Conservation (phyloP, 1,139 yeast genomes). For the Saccharomyces hybrid region DNA sequence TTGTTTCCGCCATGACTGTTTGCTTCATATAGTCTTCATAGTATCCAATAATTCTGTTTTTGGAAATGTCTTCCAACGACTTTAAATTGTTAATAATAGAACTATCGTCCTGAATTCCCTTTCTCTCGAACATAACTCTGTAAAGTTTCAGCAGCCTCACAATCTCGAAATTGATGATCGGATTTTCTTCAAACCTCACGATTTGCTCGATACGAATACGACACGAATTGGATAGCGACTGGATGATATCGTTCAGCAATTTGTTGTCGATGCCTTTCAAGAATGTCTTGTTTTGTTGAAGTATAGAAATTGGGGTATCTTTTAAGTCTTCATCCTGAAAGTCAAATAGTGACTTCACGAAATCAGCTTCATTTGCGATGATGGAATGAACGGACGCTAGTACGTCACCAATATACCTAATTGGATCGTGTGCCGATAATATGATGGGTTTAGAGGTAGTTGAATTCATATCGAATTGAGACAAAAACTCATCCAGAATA, state of each 20-base stretch:
- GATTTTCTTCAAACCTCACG: slow-evolving; percentile 54
- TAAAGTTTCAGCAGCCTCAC: slow-evolving; percentile 61
- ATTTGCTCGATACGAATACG: slow-evolving; percentile 57
- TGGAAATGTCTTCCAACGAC: slow-evolving; percentile 16
- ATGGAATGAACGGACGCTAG: slow-evolving; percentile 83
- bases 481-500: slow-evolving; percentile 50
- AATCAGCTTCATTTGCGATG: slow-evolving; percentile 83
- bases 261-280: slow-evolving; percentile 28
- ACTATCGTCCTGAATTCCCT: slow-evolving; percentile 20
- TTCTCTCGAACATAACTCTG: slow-evolving; percentile 56
- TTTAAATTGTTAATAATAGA: slow-evolving; percentile 16
- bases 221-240: slow-evolving; percentile 44
- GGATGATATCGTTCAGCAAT: slow-evolving; percentile 37
- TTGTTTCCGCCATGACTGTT: neutral
- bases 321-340: slow-evolving; percentile 30
- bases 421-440: slow-evolving; percentile 70
- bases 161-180: slow-evolving; percentile 49
- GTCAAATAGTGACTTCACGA: slow-evolving; percentile 49
- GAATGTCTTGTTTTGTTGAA: slow-evolving; percentile 24
- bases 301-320: slow-evolving; percentile 19
- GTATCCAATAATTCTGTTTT: slow-evolving; percentile 17
- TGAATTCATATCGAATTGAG: slow-evolving; percentile 38
- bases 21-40: slow-evolving; percentile 8
- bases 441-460: slow-evolving; percentile 41
- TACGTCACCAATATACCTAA: slow-evolving; percentile 76